These are phyloP conservation scores for Colletotrichum horii DNA, from an alignment of 2,329 filamentous ascomycete species.

Conservation along the genomic window DNA sequence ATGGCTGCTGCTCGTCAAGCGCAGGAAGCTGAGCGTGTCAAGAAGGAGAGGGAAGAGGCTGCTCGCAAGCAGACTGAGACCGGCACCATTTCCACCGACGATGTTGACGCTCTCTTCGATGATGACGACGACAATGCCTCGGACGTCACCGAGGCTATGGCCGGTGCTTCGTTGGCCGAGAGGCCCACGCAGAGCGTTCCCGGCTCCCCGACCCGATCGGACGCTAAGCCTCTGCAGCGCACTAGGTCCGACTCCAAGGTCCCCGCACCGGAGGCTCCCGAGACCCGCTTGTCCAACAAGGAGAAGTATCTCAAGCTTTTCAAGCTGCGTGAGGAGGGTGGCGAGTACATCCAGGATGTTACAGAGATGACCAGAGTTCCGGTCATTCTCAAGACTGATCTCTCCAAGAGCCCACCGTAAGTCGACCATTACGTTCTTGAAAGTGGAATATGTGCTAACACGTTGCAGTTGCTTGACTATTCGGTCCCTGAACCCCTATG, in stretches of 20 bases:
- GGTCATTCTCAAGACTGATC: conserved; percentile 97
- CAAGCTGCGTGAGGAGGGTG: conserved; percentile 86
- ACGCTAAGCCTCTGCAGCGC: conserved; percentile 75
- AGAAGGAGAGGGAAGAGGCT: conserved; percentile 87
- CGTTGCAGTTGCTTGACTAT: conserved; percentile 76
- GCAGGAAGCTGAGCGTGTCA: conserved; percentile 80
- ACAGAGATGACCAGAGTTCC: conserved; percentile 97
- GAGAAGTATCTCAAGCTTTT: conserved; percentile 95
- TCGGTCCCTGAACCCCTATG: conserved; percentile 81
- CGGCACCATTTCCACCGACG: conserved; percentile 90
- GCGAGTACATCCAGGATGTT: conserved; percentile 97
- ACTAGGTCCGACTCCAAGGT: conserved; percentile 96
- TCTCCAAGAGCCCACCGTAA: conserved; percentile 99
- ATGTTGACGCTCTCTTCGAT: conserved; percentile 94
- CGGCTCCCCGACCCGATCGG: conserved; percentile 82
- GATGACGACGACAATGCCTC: conserved; percentile 89
- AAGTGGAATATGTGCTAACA: conserved; percentile 39
- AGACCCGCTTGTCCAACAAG: conserved; percentile 86
- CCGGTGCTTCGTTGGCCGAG: conserved; percentile 86
- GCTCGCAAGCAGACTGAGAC: conserved; percentile 94
- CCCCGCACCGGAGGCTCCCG: conserved; percentile 73
- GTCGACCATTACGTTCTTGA: conserved; percentile 46
- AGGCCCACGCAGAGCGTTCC: conserved; percentile 95
- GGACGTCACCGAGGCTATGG: conserved; percentile 88
- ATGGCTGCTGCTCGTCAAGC: conserved; percentile 79